A percentile compares a stretch with the other conserved stretches of the same genome.
These are phyloP conservation scores for Pseudodiploospora longispora DNA, from an alignment of 2,329 filamentous ascomycete genomes.

Conservation along the genomic window DNA sequence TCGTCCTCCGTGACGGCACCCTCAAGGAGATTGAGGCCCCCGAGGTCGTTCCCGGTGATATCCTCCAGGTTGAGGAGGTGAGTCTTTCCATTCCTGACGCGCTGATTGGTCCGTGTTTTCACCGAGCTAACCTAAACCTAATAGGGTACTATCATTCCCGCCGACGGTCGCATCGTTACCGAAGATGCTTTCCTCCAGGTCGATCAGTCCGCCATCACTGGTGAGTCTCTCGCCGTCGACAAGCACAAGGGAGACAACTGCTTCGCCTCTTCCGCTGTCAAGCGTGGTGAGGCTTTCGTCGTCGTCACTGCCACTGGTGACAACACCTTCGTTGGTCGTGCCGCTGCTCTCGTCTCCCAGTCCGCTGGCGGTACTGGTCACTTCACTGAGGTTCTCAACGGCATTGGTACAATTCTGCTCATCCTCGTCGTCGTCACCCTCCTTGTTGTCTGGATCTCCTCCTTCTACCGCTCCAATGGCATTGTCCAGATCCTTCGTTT, in stretches of 20 bases:
- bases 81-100: conserved; percentile 1
- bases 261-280: conserved; percentile 81
- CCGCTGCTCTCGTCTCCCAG: conserved; percentile 75
- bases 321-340: conserved; percentile 83
- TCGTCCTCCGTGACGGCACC: conserved; percentile 70
- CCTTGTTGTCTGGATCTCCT: conserved; percentile 75
- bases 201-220: conserved; percentile 86
- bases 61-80: conserved; percentile 73
- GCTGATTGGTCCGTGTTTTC: not conserved
- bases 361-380: conserved; percentile 69
- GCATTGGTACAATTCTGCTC: conserved; percentile 73
- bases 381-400: conserved; percentile 86
- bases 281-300: conserved; percentile 80
- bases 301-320: conserved; percentile 80
- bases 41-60: conserved; percentile 83
- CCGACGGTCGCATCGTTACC: conserved; percentile 78
- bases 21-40: conserved; percentile 74
- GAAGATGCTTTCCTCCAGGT: conserved; percentile 81
- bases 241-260: conserved; percentile 76
- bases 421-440: conserved; percentile 73
- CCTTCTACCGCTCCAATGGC: conserved; percentile 77
- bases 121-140: not conserved
- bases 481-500: conserved; percentile 76
- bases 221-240: conserved; percentile 85
- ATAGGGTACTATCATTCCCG: conserved; percentile 76